Evolutionary conservation across 305 asterid species (phyloP).

Genomic region (Andrographis paniculata): DNA sequence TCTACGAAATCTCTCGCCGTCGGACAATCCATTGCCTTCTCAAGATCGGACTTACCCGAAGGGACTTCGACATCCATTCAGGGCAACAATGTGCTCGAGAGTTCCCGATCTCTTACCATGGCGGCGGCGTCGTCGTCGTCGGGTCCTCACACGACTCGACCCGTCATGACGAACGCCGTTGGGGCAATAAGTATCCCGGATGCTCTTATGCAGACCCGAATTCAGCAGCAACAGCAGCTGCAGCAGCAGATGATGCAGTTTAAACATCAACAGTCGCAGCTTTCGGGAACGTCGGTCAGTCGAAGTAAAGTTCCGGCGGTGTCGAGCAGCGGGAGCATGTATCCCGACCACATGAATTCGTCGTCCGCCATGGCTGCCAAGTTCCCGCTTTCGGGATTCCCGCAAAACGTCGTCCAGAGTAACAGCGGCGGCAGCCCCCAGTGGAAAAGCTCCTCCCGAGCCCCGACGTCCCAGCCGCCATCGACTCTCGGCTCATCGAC

Average conservation of each 20-base stretch:
- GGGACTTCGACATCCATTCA: conserved; percentile 29
- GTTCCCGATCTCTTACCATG: conserved; percentile 26
- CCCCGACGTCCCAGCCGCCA: conserved; percentile 42
- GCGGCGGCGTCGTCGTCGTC: conserved; percentile 32
- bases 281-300: conserved; percentile 15
- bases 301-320: conserved; percentile 44
- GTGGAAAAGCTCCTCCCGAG: conserved; percentile 56
- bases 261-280: conserved; percentile 42
- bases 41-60: conserved; percentile 52
- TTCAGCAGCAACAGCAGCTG: conserved; percentile 43
- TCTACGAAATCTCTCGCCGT: conserved; percentile 30
- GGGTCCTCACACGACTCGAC: conserved; percentile 37
- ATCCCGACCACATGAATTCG: conserved; percentile 58
- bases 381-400: conserved; percentile 53
- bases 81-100: conserved; percentile 29
- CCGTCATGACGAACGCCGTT: conserved; percentile 26
- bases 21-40: conserved; percentile 67
- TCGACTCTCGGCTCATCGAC: conserved; percentile 53
- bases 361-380: conserved; percentile 42
- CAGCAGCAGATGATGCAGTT: conserved; percentile 23
- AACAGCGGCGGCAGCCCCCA: conserved; percentile 49
- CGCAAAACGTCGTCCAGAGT: conserved; percentile 69
- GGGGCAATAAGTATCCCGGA: conserved; percentile 29
- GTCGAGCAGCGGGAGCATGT: conserved; percentile 41
- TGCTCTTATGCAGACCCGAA: conserved; percentile 39